Evolutionary conservation across 768 basidiomycete species (phyloP), one percentile per base, ranked within the genome.

Genomic region (Rhodosporidiobolus odoratus): DNA sequence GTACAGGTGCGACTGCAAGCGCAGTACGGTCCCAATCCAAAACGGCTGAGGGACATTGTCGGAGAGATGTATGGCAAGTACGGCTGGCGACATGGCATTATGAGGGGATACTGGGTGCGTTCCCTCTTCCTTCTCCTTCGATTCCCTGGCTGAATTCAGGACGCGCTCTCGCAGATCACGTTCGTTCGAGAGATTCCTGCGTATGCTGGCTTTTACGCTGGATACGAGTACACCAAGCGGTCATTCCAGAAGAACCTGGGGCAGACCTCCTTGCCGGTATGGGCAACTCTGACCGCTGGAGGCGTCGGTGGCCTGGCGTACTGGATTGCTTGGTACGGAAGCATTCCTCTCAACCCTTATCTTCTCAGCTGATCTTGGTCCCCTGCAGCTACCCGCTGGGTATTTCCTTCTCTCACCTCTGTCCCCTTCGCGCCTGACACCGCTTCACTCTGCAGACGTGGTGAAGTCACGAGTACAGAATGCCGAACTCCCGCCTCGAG

Each of bases 71-170:
- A 91, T 88, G 80, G 77, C 38, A 82, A 91, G 69, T 92, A 88
- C 84, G 95, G 96, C 0, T 87, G 98, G 71, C 81, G 86, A 63
- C 84, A 86, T 72, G 96, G 96, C 9, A 83, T 98, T 61, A 96
- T 99, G 94, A 83, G 96, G 27, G 96, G 96, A 2, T 98, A 92
- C 78, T 97, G 95, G 95, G 93, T 92, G 69, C 66, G 82, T 76
- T 16, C 23, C 17, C 27, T 66, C 56, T 38, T 21, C n/a, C 21
- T 25, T 12, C 15, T 16, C 10, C n/a, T 12, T 4, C 19, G 0
- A 10, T 8, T 15, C 6, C 3, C 23, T 25, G 4, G 13, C 9
- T 27, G 12, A 3, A 2, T 3, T 19, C 34, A 9, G 8, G 9
- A 23, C 19, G 19, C 0, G n/a, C 23, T 19, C 8, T 27, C 32